Percentiles rank a stretch among this genome's conserved stretches.
Conservation (phyloP, 106 monocot genomes). For the Dendrobium chrysotoxum region DNA sequence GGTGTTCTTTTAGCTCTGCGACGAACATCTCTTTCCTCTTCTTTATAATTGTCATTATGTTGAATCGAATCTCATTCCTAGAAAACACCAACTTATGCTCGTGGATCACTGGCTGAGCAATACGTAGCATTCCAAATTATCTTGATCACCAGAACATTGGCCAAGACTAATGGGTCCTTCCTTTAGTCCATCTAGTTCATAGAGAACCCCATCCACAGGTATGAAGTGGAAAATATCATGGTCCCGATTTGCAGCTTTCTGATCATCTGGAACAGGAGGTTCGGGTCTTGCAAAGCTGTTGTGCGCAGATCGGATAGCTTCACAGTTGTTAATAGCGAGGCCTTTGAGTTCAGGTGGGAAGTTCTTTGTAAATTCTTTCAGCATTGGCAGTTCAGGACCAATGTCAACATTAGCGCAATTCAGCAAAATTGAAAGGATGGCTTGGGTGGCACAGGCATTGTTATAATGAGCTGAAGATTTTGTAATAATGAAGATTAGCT, state of each 20-base stretch:
- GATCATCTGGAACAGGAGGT: constrained; percentile 79
- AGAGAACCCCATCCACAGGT: constrained; percentile 74
- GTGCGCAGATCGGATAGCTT: constrained; percentile 82
- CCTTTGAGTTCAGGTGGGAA: constrained; percentile 94
- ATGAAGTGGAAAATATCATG: constrained; percentile 95
- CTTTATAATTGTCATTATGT: constrained; percentile 71
- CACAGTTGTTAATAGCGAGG: constrained; percentile 86
- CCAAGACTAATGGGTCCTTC: constrained; percentile 85
- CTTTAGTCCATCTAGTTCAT: constrained; percentile 85
- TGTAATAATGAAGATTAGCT: too few relatives aligned
- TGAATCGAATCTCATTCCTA: constrained; percentile 89
- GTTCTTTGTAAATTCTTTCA: constrained; percentile 89
- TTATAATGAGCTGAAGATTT: too few relatives aligned
- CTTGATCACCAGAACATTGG: constrained; percentile 43
- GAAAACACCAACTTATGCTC: too few relatives aligned
- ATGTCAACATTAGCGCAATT: constrained; percentile 72
- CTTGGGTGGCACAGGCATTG: constrained; percentile 99
- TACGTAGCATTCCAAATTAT: constrained; percentile 61
- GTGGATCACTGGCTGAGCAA: constrained; percentile 91
- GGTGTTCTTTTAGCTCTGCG: too few relatives aligned
- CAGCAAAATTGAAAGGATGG: constrained; percentile 89
- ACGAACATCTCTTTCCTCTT: too few relatives aligned
- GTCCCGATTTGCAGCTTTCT: constrained; percentile 56
- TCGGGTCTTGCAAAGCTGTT: constrained; percentile 97
- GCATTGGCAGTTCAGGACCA: constrained; percentile 64